Evolutionary conservation across 805 yeast species (phyloP).

Genomic region (Hemisphaericaspora nanyangensis): DNA sequence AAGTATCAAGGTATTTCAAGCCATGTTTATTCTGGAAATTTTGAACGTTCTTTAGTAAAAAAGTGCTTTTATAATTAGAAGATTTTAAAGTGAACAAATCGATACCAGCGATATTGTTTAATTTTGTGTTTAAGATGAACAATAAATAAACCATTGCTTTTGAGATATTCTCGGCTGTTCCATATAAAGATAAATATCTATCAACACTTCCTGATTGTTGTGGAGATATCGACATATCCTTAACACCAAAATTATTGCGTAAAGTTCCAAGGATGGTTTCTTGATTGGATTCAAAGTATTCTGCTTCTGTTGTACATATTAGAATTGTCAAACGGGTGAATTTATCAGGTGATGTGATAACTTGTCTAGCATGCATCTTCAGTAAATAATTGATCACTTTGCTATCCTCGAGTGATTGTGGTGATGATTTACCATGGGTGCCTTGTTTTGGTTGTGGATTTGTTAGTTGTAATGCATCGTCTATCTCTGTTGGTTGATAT

Average conservation of each 20-base stretch:
- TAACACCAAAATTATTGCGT: conserved; percentile 18
- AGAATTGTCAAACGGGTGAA: conserved; percentile 7
- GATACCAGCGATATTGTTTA: conserved; percentile 21
- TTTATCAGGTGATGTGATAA: background rate
- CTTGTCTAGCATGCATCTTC: conserved; percentile 4
- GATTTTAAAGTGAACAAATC: conserved; percentile 31
- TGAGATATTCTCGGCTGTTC: conserved; percentile 17
- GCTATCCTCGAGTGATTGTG: conserved; percentile 2
- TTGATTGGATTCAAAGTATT: conserved; percentile 15
- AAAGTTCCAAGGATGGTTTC: conserved; percentile 11
- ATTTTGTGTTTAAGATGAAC: conserved; percentile 19
- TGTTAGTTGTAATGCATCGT: background rate
- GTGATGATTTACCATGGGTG: background rate
- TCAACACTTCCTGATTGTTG: conserved; percentile 25
- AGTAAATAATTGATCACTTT: conserved; percentile 6
- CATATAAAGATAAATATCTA: conserved; percentile 27
- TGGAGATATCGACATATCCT: conserved; percentile 19
- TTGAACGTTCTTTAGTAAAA: conserved; percentile 5
- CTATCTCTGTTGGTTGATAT: background rate
- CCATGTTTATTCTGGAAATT: background rate
- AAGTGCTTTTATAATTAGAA: conserved; percentile 19
- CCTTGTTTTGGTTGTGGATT: background rate
- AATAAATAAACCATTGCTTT: conserved; percentile 24
- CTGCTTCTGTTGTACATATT: conserved; percentile 22
- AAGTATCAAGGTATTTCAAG: conserved; percentile 8